phyloP scores from a whole-genome alignment of 805 yeast genomes.

The Candida dajiaensis region DNA sequence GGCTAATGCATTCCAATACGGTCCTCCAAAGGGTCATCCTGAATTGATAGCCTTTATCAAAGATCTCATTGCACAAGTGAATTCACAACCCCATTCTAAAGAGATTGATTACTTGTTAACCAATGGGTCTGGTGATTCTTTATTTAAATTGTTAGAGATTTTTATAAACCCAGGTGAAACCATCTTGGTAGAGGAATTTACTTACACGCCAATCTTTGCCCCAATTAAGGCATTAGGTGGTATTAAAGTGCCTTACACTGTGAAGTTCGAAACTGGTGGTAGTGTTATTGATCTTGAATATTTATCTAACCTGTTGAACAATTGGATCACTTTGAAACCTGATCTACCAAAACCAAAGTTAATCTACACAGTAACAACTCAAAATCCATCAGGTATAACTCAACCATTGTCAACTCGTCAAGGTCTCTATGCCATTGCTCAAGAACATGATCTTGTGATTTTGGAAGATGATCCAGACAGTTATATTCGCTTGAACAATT shows the following conservation, averaged over 20 bases:
- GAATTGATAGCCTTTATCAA: constrained; percentile 57
- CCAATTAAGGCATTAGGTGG: constrained; percentile 39
- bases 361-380: constrained; percentile 60
- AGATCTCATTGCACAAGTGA: constrained; percentile 33
- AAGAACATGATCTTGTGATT: constrained; percentile 53
- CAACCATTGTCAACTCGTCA: constrained; percentile 42
- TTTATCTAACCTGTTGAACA: constrained; percentile 43
- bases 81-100: constrained; percentile 34
- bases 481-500: constrained; percentile 44
- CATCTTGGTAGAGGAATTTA: constrained; percentile 58
- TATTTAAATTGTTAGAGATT: constrained; percentile 42
- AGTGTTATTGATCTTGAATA: constrained; percentile 44
- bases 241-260: constrained; percentile 41
- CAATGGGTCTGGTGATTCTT: constrained; percentile 51
- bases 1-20: constrained; percentile 79
- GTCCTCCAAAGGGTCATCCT: constrained; percentile 69
- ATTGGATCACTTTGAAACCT: constrained; percentile 40
- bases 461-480: constrained; percentile 87
- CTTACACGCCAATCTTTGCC: constrained; percentile 53
- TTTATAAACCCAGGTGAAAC: constrained; percentile 49
- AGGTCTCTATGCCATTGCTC: constrained; percentile 45
- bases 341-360: constrained; percentile 43
- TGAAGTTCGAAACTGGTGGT: constrained; percentile 27
- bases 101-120: constrained; percentile 41
- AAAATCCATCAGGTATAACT: constrained; percentile 60